Evolutionary conservation across 225 moss, liverwort and hornwort species (phyloP), one percentile per base, ranked within the genome.

Genomic region (Lunularia cruciata): DNA sequence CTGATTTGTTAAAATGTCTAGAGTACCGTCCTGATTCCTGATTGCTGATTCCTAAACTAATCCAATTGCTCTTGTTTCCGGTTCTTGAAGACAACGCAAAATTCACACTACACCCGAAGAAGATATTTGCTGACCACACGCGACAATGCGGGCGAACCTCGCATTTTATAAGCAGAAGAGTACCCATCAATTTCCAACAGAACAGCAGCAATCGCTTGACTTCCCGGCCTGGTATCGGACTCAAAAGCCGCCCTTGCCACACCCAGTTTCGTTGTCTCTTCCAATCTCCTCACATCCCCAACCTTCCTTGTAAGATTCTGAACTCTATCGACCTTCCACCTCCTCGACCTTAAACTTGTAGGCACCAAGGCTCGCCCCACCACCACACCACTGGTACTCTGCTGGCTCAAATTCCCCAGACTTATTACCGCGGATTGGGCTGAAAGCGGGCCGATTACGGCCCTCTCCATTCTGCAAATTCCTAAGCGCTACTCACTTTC

Each of bases 101-200:
- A n/a, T n/a, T n/a, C n/a, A n/a, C n/a, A n/a, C n/a, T n/a, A n/a
- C n/a, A n/a, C n/a, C n/a, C n/a, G n/a, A n/a, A n/a, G n/a, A n/a
- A n/a, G n/a, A n/a, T n/a, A n/a, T n/a, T n/a, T 55, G 43, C 15
- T 43, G 43, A 43, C 15, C 43, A 43, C 15, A 43, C 9, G 7
- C 15, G 43, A 7, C 15, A 43, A 7, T 7, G 9, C 9, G 43
- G 9, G 9, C 43, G 8, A 22, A 5, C 19, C 64, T 40, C n/a
- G n/a, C n/a, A n/a, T n/a, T n/a, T n/a, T n/a, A n/a, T n/a, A n/a
- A n/a, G 25, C 47, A 34, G 56, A 61, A 75, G 22, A 51, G 30
- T 86, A 93, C 92, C 94, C 94, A 70, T 94, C 90, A 51, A 94
- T 78, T 81, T 94, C 94, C 79, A 94, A 74, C 57, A 94, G 73